Percentiles rank a stretch among this genome's conserved stretches.
These are phyloP conservation scores for Fusarium vanettenii DNA, from an alignment of 2,329 filamentous ascomycete genomes.

Conservation along the genomic window DNA sequence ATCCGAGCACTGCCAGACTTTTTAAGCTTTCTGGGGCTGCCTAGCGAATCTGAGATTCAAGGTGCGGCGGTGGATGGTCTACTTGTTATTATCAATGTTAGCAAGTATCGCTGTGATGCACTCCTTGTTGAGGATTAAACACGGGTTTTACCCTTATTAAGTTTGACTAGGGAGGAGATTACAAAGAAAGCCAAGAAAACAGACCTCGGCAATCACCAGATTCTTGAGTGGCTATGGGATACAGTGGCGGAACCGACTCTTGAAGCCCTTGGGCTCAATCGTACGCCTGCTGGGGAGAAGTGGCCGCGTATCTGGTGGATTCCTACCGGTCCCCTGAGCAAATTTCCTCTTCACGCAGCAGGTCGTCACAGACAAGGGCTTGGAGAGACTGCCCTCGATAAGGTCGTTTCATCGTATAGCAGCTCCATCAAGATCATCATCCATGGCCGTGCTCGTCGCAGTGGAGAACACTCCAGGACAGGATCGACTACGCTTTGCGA, in stretches of 20 bases:
- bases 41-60: not conserved
- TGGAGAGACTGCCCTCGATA: not conserved
- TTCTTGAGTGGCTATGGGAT: not conserved
- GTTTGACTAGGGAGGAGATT: not conserved
- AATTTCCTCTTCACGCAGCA: slow-evolving; percentile 5
- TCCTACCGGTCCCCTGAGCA: slow-evolving; percentile 1
- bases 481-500: not conserved
- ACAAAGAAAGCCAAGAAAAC: not conserved
- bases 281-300: not conserved
- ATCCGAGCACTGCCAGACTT: not conserved
- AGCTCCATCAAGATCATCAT: not conserved
- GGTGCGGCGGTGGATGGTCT: not conserved
- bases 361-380: not conserved
- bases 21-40: not conserved
- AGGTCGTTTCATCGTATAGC: slow-evolving; percentile 3
- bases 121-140: not conserved
- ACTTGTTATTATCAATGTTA: not conserved
- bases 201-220: not conserved
- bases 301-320: not conserved
- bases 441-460: not conserved
- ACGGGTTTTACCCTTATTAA: not conserved
- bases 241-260: not conserved
- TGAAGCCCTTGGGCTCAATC: not conserved
- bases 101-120: not conserved
- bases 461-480: not conserved